Conservation (phyloP, 768 basidiomycete species). For the Agrocybe praecox region DNA sequence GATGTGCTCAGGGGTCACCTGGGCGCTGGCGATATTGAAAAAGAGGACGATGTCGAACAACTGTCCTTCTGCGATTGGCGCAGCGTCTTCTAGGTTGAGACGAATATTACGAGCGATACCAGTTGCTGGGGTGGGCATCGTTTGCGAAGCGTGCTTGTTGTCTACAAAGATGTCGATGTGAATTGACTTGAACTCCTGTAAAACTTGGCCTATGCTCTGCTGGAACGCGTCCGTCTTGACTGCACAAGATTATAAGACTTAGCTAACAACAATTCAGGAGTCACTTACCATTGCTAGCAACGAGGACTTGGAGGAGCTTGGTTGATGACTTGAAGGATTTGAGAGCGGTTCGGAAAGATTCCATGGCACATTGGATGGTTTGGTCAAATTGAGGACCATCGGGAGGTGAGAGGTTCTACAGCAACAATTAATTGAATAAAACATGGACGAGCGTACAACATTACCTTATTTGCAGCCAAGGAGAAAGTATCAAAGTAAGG, state of each 20-base stretch:
- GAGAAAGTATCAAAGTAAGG: conserved; percentile 3
- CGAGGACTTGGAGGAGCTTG: conserved; percentile 4
- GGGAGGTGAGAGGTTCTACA: background rate
- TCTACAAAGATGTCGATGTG: conserved; percentile 11
- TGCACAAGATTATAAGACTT: background rate
- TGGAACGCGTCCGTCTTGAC: conserved; percentile 13
- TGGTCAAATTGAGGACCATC: conserved; percentile 14
- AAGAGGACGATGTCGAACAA: conserved; percentile 12
- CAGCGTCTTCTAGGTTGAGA: background rate
- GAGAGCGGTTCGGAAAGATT: conserved; percentile 7
- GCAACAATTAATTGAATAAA: background rate
- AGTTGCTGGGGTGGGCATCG: background rate
- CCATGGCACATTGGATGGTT: conserved; percentile 5
- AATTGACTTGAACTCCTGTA: conserved; percentile 4
- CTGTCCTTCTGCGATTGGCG: conserved; percentile 6
- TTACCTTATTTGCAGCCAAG: conserved; percentile 3
- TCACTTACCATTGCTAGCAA: conserved; percentile 8
- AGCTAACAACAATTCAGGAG: background rate
- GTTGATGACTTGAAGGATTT: background rate
- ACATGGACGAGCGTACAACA: background rate
- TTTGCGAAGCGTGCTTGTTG: conserved; percentile 10
- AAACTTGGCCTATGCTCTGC: background rate
- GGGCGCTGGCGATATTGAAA: conserved; percentile 6
- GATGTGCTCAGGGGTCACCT: conserved; percentile 2
- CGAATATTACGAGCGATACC: conserved; percentile 9